Percentiles rank a stretch among this genome's conserved stretches.
Conservation (phyloP, 2,329 filamentous ascomycete species). For the Triangularia verruculosa region DNA sequence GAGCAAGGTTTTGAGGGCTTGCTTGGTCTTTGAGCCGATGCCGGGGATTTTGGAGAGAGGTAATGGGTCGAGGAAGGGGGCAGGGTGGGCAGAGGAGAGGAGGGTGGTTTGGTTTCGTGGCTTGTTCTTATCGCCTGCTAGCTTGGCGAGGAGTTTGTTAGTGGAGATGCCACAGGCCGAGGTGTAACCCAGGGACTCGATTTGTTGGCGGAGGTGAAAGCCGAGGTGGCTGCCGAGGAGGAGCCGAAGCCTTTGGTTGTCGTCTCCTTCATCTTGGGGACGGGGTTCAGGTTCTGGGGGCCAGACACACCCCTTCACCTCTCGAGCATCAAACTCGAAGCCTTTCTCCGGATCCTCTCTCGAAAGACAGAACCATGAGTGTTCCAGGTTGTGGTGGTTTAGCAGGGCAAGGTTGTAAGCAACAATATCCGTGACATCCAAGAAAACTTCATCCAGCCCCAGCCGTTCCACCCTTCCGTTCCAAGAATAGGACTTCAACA, state of each 20-base stretch:
- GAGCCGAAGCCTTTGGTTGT: constrained; percentile 56
- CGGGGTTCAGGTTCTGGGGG: constrained; percentile 26
- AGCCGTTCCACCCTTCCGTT: constrained; percentile 73
- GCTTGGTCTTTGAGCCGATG: constrained; percentile 74
- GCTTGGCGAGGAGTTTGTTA: constrained; percentile 81
- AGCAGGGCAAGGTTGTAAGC: constrained; percentile 74
- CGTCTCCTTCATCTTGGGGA: constrained; percentile 12
- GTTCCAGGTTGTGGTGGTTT: constrained; percentile 59
- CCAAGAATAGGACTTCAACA: constrained; percentile 74
- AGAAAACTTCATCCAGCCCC: constrained; percentile 85
- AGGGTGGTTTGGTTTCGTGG: constrained; percentile 84
- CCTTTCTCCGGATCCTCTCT: constrained; percentile 72
- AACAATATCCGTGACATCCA: constrained; percentile 84
- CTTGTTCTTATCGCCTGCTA: constrained; percentile 81
- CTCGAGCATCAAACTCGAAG: constrained; percentile 72
- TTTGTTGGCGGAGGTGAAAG: constrained; percentile 64
- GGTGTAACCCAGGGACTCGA: constrained; percentile 80
- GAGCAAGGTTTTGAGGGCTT: constrained; percentile 54
- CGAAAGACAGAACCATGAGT: constrained; percentile 79
- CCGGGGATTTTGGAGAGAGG: constrained; percentile 80
- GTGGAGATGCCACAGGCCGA: constrained; percentile 85
- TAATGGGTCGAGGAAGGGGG: constrained; percentile 69
- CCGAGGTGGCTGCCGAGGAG: constrained; percentile 80
- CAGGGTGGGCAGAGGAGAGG: constrained; percentile 47
- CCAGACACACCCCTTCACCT: constrained; percentile 59